Base-by-base conservation (phyloP, 352 stramenopile genomes). In the Globisporangium mamillatum region DNA sequence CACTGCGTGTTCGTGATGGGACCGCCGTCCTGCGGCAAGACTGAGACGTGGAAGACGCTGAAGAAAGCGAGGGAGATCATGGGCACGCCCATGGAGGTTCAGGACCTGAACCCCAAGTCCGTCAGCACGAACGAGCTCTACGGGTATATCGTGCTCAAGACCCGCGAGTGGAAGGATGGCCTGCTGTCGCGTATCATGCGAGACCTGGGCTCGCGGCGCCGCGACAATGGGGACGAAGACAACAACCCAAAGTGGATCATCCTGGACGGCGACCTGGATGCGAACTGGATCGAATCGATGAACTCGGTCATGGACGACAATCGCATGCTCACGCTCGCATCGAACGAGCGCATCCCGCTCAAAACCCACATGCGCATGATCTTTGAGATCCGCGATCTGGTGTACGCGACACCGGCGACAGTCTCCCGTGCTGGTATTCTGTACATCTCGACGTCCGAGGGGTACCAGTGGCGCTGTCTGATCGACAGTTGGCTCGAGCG, bases 241-340 rank as follows among this genome's bases (percentile, higher is more conserved):
- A 91, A 91, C 66, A 97, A 98, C 25, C 92, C 93, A 16, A 99
- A 99, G 73, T 99, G 97, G 97, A 98, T 99, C 63, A 91, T 99
- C 67, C 78, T 99, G 5, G 97, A 99, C 65, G 97, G 97, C 56
- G 97, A 99, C 78, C 72, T 99, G 3, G 96, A 99, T 77, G 94
- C 97, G n/a, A 98, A 98, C 76, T 99, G 96, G 96, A 98, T 98
- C 66, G 96, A 99, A 72, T 97, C 88, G 0, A 98, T 98, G 95
- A 98, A 98, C 78, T 98, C 92, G 3, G 93, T 99, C 57, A 98
- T 99, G 95, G 96, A 99, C 70, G 96, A 98, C 66, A 99, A 99
- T 71, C 85, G 92, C 38, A 98, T 98, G 92, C 91, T 99, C 20
- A 99, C 96, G 18, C 76, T 99, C 10, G 96, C 95, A 4, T 98